Evolutionary conservation across 192 early-diverging fungal species (phyloP).

Genomic region (Rhizoclosmatium globosum): DNA sequence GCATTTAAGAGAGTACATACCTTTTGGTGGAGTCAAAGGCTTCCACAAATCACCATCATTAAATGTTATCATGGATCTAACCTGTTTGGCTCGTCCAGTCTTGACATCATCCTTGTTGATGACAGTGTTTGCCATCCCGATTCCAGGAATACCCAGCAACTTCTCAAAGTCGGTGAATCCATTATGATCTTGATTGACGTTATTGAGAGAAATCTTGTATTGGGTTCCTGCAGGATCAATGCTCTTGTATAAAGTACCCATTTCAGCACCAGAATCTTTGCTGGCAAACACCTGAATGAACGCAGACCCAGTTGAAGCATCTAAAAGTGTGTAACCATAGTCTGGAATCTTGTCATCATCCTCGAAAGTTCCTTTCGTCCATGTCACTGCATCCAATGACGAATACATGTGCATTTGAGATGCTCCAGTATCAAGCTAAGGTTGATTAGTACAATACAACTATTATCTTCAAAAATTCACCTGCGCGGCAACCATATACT

Average conservation of each 20-base stretch:
- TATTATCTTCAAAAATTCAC: constrained; percentile 18
- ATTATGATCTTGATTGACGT: constrained; percentile 79
- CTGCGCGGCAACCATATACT: constrained; percentile 86
- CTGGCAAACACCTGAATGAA: constrained; percentile 78
- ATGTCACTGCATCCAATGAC: constrained; percentile 78
- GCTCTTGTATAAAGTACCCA: constrained; percentile 85
- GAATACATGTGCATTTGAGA: constrained; percentile 71
- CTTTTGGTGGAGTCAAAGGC: constrained; percentile 29
- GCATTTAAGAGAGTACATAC: constrained; percentile 19
- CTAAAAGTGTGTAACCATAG: constrained; percentile 83
- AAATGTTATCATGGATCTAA: constrained; percentile 83
- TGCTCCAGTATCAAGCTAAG: constrained; percentile 25
- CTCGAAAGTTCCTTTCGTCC: constrained; percentile 82
- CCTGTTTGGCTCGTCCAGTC: constrained; percentile 63
- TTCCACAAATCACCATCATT: constrained; percentile 74
- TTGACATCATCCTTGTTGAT: constrained; percentile 74
- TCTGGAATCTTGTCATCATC: constrained; percentile 72
- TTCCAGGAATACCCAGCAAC: constrained; percentile 84
- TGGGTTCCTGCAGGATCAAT: constrained; percentile 78
- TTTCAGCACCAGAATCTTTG: constrained; percentile 56
- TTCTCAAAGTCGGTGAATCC: constrained; percentile 92
- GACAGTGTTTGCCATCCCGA: constrained; percentile 87
- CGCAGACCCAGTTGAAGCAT: constrained; percentile 78
- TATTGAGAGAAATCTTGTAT: constrained; percentile 73
- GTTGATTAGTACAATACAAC: neutral